A percentile compares a stretch with the other conserved stretches of the same genome.
Conservation (phyloP, 371 early-diverging fungal species). For the Mortierella sp. region DNA sequence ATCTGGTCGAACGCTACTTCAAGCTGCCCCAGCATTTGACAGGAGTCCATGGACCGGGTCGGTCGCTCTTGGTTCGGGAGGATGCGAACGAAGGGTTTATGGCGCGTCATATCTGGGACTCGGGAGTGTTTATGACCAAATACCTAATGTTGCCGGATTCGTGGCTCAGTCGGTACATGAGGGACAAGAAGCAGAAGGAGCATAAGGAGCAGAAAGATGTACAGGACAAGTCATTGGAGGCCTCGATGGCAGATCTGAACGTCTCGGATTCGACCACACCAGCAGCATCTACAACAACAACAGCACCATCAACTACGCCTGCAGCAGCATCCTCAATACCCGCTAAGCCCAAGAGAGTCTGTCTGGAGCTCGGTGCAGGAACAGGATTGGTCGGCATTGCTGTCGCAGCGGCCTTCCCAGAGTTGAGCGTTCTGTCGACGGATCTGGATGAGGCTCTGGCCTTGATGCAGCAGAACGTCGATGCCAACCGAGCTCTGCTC, state of each 20-base stretch:
- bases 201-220: not conserved
- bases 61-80: slow-evolving; percentile 42
- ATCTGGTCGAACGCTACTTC: slow-evolving; percentile 54
- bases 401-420: slow-evolving; percentile 51
- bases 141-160: slow-evolving; percentile 52
- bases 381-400: slow-evolving; percentile 57
- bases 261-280: slow-evolving; percentile 12
- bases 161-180: slow-evolving; percentile 54
- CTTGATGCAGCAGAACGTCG: slow-evolving; percentile 57
- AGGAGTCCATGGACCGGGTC: slow-evolving; percentile 33
- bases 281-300: slow-evolving; percentile 1
- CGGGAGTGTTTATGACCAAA: slow-evolving; percentile 57
- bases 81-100: slow-evolving; percentile 56
- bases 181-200: slow-evolving; percentile 13
- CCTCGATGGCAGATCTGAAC: slow-evolving; percentile 30
- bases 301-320: too few species aligned
- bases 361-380: slow-evolving; percentile 57
- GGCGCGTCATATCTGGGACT: slow-evolving; percentile 59
- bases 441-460: slow-evolving; percentile 53
- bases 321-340: slow-evolving; percentile 18
- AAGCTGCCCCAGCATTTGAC: slow-evolving; percentile 41
- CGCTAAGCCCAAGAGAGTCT: slow-evolving; percentile 25
- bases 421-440: slow-evolving; percentile 45
- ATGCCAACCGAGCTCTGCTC: slow-evolving; percentile 39
- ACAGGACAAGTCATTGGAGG: slow-evolving; percentile 13